Base-by-base conservation (phyloP, 108 stramenopile genomes). In the Mediolabrus comicus region DNA sequence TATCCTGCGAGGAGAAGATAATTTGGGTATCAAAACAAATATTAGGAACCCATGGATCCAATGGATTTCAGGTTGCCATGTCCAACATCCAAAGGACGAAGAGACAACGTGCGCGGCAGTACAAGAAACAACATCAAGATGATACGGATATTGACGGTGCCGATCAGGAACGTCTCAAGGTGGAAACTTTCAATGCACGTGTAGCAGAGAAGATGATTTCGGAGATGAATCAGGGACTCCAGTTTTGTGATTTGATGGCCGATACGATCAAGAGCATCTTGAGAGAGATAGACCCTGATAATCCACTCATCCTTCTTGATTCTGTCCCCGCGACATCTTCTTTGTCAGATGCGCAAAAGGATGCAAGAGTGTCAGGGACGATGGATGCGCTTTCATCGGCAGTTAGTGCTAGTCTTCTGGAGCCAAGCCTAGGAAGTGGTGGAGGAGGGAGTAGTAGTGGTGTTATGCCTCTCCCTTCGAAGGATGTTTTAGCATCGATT, bases 61-160 rank as follows among this genome's bases (percentile, higher is more conserved):
- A 90, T 66, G 92, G 92, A n/a, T 93, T 93, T 51, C 61, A 86
- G 24, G 75, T 81, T 12, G 72, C 84, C 14, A 93, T 86, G 22
- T 84, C 85, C 4, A 72, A 86, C 9, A 83, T 85, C 16, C 88
- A 90, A 29, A 77, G 86, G 28, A 77, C 87, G 62, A 93, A 93
- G 81, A 78, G 82, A 49, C 87, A 89, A 63, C 77, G 89, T n/a
- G 85, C 81, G 16, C 75, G 87, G n/a, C 84, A 88, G 65, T 59
- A 70, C 31, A 83, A 84, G 56, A 77, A 65, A 14, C 53, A 72
- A 17, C 46, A 72, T 43, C 46, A 49, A 49, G 59, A 39, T 29
- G 82, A 34, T n/a, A 29, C 52, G 3, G 31, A 16, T n/a, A 4
- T 32, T 13, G 53, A 56, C 27, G 64, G 53, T 19, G 65, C 17